Percentiles rank a stretch among this genome's conserved stretches.
Evolutionary conservation across 73 alveolate genomes (phyloP).

Genomic region (Paramecium biaurelia): DNA sequence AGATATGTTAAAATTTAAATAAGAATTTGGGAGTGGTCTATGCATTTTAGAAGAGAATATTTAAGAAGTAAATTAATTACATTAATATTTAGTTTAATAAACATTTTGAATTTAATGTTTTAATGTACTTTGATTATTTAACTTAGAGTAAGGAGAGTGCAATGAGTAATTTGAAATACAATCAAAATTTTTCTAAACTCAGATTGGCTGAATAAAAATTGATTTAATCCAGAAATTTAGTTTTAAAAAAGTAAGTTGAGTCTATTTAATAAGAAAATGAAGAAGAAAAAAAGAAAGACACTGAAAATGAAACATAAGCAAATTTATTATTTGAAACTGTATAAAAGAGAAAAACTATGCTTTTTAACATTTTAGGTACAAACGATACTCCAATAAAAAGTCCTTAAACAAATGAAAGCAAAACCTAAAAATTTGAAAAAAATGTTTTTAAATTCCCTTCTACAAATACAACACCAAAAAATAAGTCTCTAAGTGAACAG

Average conservation of each 20-base stretch:
- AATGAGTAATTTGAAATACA: slow-evolving; percentile 9
- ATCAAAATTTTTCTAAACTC: not conserved
- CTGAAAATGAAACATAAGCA: not conserved
- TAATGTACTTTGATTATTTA: not conserved
- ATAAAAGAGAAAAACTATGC: slow-evolving; percentile 1
- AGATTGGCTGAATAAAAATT: slow-evolving; percentile 38
- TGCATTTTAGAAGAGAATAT: not conserved
- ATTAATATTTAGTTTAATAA: not conserved
- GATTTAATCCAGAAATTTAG: not conserved
- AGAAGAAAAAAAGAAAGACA: not conserved
- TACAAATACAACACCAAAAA: not conserved
- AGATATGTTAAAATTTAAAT: slow-evolving; percentile 10
- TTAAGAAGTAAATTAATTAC: not conserved
- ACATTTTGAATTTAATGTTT: slow-evolving; percentile 27
- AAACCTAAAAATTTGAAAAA: not conserved
- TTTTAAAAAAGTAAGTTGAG: not conserved
- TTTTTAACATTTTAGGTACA: not conserved
- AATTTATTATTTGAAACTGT: not conserved
- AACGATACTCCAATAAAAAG: not conserved
- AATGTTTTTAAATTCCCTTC: not conserved
- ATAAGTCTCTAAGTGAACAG: not conserved
- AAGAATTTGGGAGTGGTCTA: not conserved
- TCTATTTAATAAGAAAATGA: not conserved
- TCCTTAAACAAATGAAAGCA: not conserved
- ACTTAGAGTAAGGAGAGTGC: not conserved